Base-by-base conservation (phyloP, 2,329 filamentous ascomycete genomes). In the Phoma herbarum region DNA sequence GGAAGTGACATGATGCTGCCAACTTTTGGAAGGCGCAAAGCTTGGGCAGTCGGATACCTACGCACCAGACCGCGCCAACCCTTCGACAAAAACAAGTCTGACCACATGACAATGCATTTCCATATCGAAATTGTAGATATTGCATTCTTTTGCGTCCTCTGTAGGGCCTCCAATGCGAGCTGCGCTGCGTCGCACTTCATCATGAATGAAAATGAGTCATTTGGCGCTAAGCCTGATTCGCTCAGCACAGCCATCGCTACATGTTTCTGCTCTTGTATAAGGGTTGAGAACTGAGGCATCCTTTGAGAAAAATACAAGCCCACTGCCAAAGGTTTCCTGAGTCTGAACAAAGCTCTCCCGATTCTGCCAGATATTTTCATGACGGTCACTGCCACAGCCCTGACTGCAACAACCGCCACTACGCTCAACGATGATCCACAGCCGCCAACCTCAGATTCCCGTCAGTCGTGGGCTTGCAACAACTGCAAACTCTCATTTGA, bases 191-290 rank as follows among this genome's bases (percentile, higher is more conserved):
- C n/a, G n/a, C n/a, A n/a, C 45, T 41, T 41, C 46, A 37, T 46
- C 2, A 39, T 46, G 51, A 53, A 14, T 25, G 31, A 11, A 18
- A 23, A 54, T 48, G 52, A 54, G 33, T 54, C 52, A 54, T 48
- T 54, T 43, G 8, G 35, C 33, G 52, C 44, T 54, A 54, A 20
- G 11, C 52, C 26, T 3, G 6, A 48, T 43, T 12, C 14, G 25
- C 11, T 18, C 26, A 26, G 25, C 18, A 23, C 22, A 20, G 23
- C 12, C 20, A 16, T 26, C n/a, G 8, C 1, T 10, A 20, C 5
- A 22, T 22, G 11, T 28, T 31, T 11, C 18, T 31, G 18, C 18
- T 11, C 11, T 22, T 22, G 11, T 51, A 51, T 51, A 51, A 51
- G 37, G 28, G 12, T 22, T 23, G 25, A 29, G 18, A 14, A 22